phyloP scores from a whole-genome alignment of 257 asterid species.

The Echium plantagineum region DNA sequence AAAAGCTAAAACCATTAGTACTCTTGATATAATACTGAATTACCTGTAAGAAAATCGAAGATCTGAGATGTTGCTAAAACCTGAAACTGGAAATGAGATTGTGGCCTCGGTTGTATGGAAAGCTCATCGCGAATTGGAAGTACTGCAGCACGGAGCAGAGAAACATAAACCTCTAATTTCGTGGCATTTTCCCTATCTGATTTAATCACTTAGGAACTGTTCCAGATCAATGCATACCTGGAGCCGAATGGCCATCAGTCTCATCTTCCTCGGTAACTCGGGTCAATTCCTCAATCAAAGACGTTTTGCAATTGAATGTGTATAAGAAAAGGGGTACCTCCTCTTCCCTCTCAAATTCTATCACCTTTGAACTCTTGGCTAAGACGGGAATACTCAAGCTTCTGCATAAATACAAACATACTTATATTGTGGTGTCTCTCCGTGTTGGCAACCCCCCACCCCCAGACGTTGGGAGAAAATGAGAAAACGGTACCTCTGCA shows the following conservation, averaged over 20 bases:
- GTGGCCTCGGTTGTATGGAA: conserved; percentile 23
- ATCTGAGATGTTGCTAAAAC: conserved; percentile 10
- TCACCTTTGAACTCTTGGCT: conserved; percentile 6
- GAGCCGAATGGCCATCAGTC: conserved; percentile 13
- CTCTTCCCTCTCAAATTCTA: conserved; percentile 29
- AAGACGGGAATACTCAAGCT: conserved; percentile 4
- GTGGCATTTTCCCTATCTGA: too few relatives aligned
- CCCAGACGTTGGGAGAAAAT: too few relatives aligned
- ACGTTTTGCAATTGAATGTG: conserved; percentile 24
- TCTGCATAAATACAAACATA: background rate
- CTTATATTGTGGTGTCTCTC: background rate
- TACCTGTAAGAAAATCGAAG: background rate
- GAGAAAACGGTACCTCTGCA: conserved; percentile 18
- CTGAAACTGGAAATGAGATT: conserved; percentile 39
- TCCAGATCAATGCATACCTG: conserved; percentile 17
- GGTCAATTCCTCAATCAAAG: conserved; percentile 14
- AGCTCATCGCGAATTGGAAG: conserved; percentile 27
- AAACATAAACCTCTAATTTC: background rate
- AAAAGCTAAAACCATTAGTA: background rate
- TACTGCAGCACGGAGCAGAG: conserved; percentile 18
- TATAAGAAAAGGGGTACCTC: conserved; percentile 34
- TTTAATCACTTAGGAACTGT: background rate
- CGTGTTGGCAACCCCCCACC: too few relatives aligned
- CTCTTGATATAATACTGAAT: background rate
- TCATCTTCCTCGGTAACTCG: conserved; percentile 3